phyloP scores from a whole-genome alignment of 192 early-diverging fungal genomes.

The Coemansia sp. region DNA sequence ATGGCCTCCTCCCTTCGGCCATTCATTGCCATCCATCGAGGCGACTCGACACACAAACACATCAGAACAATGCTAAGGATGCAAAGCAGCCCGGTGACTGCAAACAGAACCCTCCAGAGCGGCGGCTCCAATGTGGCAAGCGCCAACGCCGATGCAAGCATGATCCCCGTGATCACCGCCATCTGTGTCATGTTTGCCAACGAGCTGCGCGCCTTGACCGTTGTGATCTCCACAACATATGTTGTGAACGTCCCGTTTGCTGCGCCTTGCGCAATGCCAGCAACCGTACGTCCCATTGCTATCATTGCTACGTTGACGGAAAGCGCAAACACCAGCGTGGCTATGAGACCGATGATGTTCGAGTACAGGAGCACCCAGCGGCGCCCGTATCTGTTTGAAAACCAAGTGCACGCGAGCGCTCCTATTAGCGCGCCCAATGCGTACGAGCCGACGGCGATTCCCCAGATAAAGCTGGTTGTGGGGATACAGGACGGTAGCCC shows the following conservation, averaged over 20 bases:
- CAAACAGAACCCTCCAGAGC: slow-evolving; percentile 72
- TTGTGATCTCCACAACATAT: slow-evolving; percentile 79
- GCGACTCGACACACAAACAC: slow-evolving; percentile 73
- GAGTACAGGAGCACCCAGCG: slow-evolving; percentile 63
- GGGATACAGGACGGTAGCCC: slow-evolving; percentile 43
- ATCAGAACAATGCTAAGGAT: slow-evolving; percentile 55
- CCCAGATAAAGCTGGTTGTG: slow-evolving; percentile 49
- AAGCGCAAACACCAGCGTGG: slow-evolving; percentile 60
- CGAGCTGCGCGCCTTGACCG: slow-evolving; percentile 64
- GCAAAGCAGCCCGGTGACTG: slow-evolving; percentile 60
- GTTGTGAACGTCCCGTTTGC: slow-evolving; percentile 60
- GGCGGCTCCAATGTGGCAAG: slow-evolving; percentile 60
- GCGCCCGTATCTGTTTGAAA: slow-evolving; percentile 64
- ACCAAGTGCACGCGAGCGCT: slow-evolving; percentile 58
- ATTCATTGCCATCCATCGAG: slow-evolving; percentile 66
- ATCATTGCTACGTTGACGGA: slow-evolving; percentile 63
- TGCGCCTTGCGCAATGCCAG: slow-evolving; percentile 71
- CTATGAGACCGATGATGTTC: slow-evolving; percentile 64
- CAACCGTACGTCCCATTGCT: slow-evolving; percentile 65
- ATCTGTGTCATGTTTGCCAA: slow-evolving; percentile 74
- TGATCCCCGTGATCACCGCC: slow-evolving; percentile 72
- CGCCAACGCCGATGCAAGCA: slow-evolving; percentile 62
- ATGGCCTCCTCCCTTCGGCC: slow-evolving; percentile 57
- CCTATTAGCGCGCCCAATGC: slow-evolving; percentile 67
- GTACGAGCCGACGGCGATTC: slow-evolving; percentile 57